Evolutionary conservation across 2,329 filamentous ascomycete species (phyloP), one percentile per base, ranked within the genome.

Genomic region (Epichloe scottii): DNA sequence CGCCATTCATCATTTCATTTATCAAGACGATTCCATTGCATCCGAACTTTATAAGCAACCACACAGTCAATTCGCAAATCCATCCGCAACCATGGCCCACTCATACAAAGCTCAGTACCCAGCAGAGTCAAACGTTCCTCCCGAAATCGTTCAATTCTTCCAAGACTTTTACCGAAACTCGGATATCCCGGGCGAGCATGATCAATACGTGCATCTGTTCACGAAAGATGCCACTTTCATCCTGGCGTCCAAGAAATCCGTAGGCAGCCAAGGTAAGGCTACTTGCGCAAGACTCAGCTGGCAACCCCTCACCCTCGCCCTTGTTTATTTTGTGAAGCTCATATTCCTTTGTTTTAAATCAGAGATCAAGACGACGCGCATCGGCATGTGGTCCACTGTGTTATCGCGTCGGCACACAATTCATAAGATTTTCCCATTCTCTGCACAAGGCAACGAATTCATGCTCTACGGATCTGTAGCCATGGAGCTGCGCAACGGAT

Each of bases 391-490:
- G 64, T 52, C 56, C 1, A 51, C 52, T 4, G 62, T 67, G 15
- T 51, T 53, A 3, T 55, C 58, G 4, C 60, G 65, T 11, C 56
- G 57, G 34, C 66, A 68, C 54, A 55, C 57, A 0, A 51, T 66
- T 15, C 47, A 51, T 45, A 62, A 64, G 44, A 55, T 66, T 11
- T 66, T 66, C 40, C 60, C 62, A 1, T 66, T 62, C 39, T 60
- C 59, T 1, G 46, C 49, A 5, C 55, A 56, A 5, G 47, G 59
- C 4, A 56, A 56, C 8, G 62, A 66, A 35, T 59, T 65, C 21
- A 66, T 67, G 63, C 57, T 68, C 8, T 60, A 63, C 40, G 66
- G 66, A 0, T 45, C 47, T 2, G 64, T 68, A 17, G 55, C 58
- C 8, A 56, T 65, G 34, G 59, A 54, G 3, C 51, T 62, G 8